A percentile compares a stretch with the other conserved stretches of the same genome.
Conservation (phyloP, 345 rosid species). For the Euclidium syriacum region DNA sequence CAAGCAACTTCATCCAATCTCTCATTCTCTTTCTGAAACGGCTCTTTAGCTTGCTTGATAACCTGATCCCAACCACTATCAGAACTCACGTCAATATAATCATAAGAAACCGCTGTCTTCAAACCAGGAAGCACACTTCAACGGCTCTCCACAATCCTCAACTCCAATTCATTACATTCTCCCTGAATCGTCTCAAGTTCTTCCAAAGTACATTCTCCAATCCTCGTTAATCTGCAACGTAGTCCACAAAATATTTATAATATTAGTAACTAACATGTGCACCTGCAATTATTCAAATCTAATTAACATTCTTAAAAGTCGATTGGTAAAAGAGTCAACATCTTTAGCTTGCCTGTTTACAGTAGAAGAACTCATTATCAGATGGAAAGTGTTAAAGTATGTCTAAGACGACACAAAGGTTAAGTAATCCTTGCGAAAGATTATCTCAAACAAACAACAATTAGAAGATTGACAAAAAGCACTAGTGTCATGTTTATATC, state of each 20-base stretch:
- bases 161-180: slow-evolving; percentile 31
- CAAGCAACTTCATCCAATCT: slow-evolving; percentile 17
- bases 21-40: slow-evolving; percentile 29
- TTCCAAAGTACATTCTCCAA: slow-evolving; percentile 67
- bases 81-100: slow-evolving; percentile 42
- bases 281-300: too few relatives aligned
- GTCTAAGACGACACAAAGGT: too few relatives aligned
- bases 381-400: not conserved
- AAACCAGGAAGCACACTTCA: slow-evolving; percentile 45
- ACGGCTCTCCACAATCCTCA: slow-evolving; percentile 64
- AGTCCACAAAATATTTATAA: too few relatives aligned
- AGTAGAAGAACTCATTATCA: not conserved
- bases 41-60: slow-evolving; percentile 43
- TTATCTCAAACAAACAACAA: too few relatives aligned
- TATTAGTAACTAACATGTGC: too few relatives aligned
- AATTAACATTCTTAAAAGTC: too few relatives aligned
- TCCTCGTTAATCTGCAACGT: too few relatives aligned
- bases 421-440: too few relatives aligned
- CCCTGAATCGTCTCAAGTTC: slow-evolving; percentile 62
- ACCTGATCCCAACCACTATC: slow-evolving; percentile 67
- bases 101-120: slow-evolving; percentile 52
- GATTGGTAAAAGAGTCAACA: too few relatives aligned
- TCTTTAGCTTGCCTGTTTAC: slow-evolving; percentile 70
- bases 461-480: not conserved
- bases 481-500: too few relatives aligned